Evolutionary conservation across 129 eudicot species (phyloP).

Genomic region (Flaveria ramosissima): DNA sequence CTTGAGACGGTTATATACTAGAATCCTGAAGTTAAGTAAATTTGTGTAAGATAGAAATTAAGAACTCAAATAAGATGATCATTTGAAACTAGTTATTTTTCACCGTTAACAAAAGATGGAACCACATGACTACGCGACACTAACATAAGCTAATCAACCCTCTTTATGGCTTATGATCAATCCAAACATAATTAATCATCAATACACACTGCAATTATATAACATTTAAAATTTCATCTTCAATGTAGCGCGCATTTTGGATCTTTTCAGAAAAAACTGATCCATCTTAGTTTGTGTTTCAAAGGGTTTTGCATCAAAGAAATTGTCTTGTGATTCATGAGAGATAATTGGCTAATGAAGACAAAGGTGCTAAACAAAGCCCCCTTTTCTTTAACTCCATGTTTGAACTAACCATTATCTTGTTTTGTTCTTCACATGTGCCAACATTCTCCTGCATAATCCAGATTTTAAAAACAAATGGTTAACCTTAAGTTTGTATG

Average conservation of each 20-base stretch:
- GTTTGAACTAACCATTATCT: constrained; percentile 16
- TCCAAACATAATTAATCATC: background rate
- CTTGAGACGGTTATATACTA: background rate
- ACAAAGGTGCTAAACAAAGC: constrained; percentile 71
- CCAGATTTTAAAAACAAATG: constrained; percentile 6
- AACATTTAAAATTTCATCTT: background rate
- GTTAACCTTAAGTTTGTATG: background rate
- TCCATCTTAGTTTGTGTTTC: constrained; percentile 15
- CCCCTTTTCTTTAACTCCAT: constrained; percentile 48
- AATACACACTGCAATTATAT: background rate
- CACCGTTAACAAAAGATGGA: no score
- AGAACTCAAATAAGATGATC: background rate
- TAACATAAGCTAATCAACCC: background rate
- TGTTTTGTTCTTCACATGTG: constrained; percentile 25
- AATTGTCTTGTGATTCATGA: constrained; percentile 7
- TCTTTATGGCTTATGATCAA: constrained; percentile 17
- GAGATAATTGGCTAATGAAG: constrained; percentile 49
- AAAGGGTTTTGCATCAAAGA: constrained; percentile 15
- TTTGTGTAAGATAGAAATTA: background rate
- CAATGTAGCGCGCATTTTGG: background rate
- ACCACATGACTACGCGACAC: background rate
- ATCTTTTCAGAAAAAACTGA: constrained; percentile 16
- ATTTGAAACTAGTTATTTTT: background rate
- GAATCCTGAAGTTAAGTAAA: constrained; percentile 12
- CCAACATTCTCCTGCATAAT: constrained; percentile 41